These are phyloP conservation scores for Hyaloscypha finlandica DNA, from an alignment of 495 filamentous ascomycete species.

Conservation along the genomic window DNA sequence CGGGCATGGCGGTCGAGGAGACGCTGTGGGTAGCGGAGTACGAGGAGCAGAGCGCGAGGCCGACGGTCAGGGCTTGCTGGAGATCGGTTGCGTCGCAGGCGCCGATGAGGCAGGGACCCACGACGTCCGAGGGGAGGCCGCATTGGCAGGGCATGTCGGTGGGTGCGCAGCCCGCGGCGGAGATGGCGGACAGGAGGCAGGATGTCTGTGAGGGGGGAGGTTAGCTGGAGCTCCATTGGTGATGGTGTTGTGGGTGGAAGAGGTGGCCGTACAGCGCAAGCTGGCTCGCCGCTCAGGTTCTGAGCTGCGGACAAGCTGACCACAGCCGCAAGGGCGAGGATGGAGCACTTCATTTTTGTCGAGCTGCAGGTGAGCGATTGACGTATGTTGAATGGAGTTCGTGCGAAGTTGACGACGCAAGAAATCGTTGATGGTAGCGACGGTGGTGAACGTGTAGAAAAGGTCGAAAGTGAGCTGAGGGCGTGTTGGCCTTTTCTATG, in stretches of 20 bases:
- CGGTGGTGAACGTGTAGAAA: not conserved
- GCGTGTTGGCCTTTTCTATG: not conserved
- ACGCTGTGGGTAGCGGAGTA: slow-evolving; percentile 25
- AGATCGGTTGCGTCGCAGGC: slow-evolving; percentile 28
- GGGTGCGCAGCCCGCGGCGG: slow-evolving; percentile 13
- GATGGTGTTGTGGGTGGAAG: not conserved
- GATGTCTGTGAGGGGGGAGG: slow-evolving; percentile 25
- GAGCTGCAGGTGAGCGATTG: slow-evolving; percentile 5
- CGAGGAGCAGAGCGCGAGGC: slow-evolving; percentile 32
- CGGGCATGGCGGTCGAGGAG: not conserved
- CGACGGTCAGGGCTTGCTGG: slow-evolving; percentile 18
- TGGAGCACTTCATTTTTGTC: slow-evolving; percentile 17
- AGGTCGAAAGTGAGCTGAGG: not conserved
- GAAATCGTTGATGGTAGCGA: not conserved
- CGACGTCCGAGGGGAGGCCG: slow-evolving; percentile 1
- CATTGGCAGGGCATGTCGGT: slow-evolving; percentile 24
- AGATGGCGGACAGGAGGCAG: slow-evolving; percentile 35
- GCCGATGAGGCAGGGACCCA: slow-evolving; percentile 28
- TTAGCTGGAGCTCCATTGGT: not conserved
- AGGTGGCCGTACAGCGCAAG: slow-evolving; percentile 22
- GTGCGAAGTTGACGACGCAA: not conserved
- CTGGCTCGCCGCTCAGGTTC: slow-evolving; percentile 20
- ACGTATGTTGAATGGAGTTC: not conserved
- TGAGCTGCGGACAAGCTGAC: slow-evolving; percentile 15
- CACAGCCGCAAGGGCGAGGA: slow-evolving; percentile 12